phyloP scores from a whole-genome alignment of 2,329 filamentous ascomycete genomes.

The Diplodia mutila region DNA sequence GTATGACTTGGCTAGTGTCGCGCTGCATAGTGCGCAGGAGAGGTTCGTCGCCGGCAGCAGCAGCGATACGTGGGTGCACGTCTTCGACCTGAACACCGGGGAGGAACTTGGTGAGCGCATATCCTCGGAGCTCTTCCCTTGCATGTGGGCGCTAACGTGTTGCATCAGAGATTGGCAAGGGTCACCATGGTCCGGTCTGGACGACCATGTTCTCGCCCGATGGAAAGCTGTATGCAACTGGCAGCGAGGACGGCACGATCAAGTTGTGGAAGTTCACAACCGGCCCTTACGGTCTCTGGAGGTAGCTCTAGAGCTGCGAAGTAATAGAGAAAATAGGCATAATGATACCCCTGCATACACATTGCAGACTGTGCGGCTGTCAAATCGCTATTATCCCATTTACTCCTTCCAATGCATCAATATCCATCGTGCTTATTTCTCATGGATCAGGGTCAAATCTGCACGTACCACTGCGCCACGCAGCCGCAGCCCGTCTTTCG shows the following conservation, averaged over 20 bases:
- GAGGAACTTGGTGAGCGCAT: constrained; percentile 68
- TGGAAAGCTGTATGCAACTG: constrained; percentile 93
- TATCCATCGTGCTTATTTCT: not conserved
- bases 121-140: not conserved
- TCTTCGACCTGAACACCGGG: constrained; percentile 86
- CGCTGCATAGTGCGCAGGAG: constrained; percentile 77
- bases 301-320: constrained; percentile 39
- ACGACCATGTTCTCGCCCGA: constrained; percentile 93
- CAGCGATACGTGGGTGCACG: constrained; percentile 93
- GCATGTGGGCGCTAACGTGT: constrained; percentile 16
- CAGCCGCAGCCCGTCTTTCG: too few species aligned
- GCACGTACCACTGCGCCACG: too few species aligned
- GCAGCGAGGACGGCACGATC: constrained; percentile 95
- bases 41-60: constrained; percentile 90
- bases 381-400: not conserved
- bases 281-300: constrained; percentile 69
- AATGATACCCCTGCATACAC: constrained; percentile 24
- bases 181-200: constrained; percentile 97
- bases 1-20: constrained; percentile 89
- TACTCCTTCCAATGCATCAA: not conserved
- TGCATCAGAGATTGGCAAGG: constrained; percentile 80
- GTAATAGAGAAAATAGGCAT: constrained; percentile 24
- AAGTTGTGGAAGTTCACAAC: constrained; percentile 79
- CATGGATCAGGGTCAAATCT: too few species aligned
- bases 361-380: constrained; percentile 13